Evolutionary conservation across 2,329 filamentous ascomycete species (phyloP).

Genomic region (Karstenula rhodostoma): DNA sequence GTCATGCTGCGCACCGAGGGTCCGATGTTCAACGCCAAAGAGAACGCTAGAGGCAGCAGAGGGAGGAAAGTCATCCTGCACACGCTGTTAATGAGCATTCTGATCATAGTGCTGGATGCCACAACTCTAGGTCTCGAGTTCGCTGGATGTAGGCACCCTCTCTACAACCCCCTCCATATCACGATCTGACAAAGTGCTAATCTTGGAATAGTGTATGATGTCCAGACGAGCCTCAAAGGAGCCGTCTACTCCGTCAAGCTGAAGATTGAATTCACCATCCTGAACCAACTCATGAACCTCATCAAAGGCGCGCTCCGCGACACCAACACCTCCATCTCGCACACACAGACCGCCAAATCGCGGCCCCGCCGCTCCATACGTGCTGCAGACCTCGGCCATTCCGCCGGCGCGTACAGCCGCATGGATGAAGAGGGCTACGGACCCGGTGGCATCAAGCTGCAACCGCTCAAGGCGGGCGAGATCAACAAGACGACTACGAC

Average conservation of each 20-base stretch:
- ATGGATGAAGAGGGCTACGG: slow-evolving; percentile 23
- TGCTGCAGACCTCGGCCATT: slow-evolving; percentile 12
- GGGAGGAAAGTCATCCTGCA: slow-evolving; percentile 35
- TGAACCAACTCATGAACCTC: slow-evolving; percentile 49
- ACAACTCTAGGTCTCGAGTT: slow-evolving; percentile 51
- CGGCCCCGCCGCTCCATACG: slow-evolving; percentile 1
- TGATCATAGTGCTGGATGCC: slow-evolving; percentile 52
- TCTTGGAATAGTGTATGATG: slow-evolving; percentile 24
- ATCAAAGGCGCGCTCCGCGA: slow-evolving; percentile 20
- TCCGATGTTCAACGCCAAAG: slow-evolving; percentile 12
- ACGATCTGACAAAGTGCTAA: not conserved
- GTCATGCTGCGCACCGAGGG: slow-evolving; percentile 17
- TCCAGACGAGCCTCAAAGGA: slow-evolving; percentile 45
- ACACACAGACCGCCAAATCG: slow-evolving; percentile 6
- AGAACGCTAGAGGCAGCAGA: slow-evolving; percentile 14
- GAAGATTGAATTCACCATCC: slow-evolving; percentile 62
- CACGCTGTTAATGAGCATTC: slow-evolving; percentile 47
- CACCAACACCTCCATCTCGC: not conserved
- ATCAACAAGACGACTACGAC: slow-evolving; percentile 31
- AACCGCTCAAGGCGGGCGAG: slow-evolving; percentile 18
- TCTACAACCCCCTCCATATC: not conserved
- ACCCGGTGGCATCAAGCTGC: slow-evolving; percentile 14
- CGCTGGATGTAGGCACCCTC: slow-evolving; percentile 28
- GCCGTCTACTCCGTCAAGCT: slow-evolving; percentile 56
- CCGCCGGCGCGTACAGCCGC: slow-evolving; percentile 23